These are phyloP conservation scores for Grosmannia clavigera DNA, from an alignment of 2,329 filamentous ascomycete species.

Conservation along the genomic window DNA sequence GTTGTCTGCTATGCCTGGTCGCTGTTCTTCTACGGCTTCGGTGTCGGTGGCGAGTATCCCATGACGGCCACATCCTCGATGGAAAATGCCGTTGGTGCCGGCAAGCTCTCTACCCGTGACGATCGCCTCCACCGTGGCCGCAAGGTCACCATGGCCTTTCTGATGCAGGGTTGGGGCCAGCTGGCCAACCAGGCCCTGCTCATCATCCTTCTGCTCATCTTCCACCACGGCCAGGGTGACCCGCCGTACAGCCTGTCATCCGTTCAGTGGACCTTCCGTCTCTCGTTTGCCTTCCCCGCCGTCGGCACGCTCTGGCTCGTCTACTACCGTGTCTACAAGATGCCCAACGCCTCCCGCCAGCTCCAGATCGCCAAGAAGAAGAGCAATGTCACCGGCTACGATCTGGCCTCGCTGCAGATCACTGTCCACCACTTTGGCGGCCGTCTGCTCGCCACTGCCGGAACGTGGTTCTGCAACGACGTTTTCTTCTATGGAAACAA, in stretches of 20 bases:
- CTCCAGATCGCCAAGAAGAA: constrained; percentile 75
- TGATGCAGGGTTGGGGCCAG: constrained; percentile 99
- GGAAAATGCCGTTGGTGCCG: constrained; percentile 77
- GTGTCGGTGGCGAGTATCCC: constrained; percentile 79
- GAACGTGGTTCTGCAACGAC: constrained; percentile 91
- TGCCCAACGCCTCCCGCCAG: constrained; percentile 78
- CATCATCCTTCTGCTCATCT: constrained; percentile 75
- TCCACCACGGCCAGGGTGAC: constrained; percentile 66
- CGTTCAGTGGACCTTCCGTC: constrained; percentile 80
- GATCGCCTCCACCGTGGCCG: constrained; percentile 92
- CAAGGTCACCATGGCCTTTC: constrained; percentile 87
- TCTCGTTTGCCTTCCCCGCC: constrained; percentile 86
- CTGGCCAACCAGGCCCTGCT: constrained; percentile 86
- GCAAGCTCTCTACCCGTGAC: constrained; percentile 78
- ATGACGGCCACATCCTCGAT: constrained; percentile 95
- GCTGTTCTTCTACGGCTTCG: constrained; percentile 73
- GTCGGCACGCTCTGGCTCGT: constrained; percentile 87
- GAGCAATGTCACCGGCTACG: constrained; percentile 80
- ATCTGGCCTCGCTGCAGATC: constrained; percentile 66
- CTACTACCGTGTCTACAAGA: constrained; percentile 93
- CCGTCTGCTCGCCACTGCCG: constrained; percentile 74
- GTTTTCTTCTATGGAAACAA: constrained; percentile 83
- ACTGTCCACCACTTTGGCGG: constrained; percentile 77
- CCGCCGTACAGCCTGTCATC: constrained; percentile 67
- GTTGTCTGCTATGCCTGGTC: constrained; percentile 95